Conservation (phyloP, 192 early-diverging fungal genomes). For the Umbelopsis ramanniana region DNA sequence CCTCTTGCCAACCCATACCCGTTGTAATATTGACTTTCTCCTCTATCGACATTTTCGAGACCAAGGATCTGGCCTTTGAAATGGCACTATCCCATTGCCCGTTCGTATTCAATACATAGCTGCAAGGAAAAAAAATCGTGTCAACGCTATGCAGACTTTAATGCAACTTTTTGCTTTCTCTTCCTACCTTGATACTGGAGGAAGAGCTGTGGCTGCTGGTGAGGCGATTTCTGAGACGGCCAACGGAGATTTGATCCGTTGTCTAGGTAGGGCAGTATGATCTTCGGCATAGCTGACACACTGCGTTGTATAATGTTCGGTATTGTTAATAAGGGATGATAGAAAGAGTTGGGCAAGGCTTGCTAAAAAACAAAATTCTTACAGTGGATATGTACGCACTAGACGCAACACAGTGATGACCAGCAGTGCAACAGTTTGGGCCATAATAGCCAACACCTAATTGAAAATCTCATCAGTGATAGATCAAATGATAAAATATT, state of each 20-base stretch:
- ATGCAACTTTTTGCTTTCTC: no score
- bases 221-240: no score
- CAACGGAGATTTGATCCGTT: no score
- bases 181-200: no score
- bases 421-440: not conserved
- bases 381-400: not conserved
- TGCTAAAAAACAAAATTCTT: no score
- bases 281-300: not conserved
- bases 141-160: no score
- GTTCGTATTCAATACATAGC: not conserved
- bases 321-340: not conserved
- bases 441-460: slow-evolving; percentile 4
- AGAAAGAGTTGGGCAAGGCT: not conserved
- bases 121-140: not conserved
- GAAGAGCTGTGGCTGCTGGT: no score
- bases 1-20: slow-evolving; percentile 40
- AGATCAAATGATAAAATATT: no score
- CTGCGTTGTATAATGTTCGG: not conserved
- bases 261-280: no score
- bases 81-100: not conserved
- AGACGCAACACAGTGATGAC: not conserved
- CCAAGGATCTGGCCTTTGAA: not conserved
- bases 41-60: slow-evolving; percentile 38
- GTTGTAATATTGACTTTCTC: slow-evolving; percentile 52
- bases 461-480: no score